Percentiles rank a stretch among this genome's conserved stretches.
phyloP scores from a whole-genome alignment of 208 protist genomes.

The Phytomonas sp. region DNA sequence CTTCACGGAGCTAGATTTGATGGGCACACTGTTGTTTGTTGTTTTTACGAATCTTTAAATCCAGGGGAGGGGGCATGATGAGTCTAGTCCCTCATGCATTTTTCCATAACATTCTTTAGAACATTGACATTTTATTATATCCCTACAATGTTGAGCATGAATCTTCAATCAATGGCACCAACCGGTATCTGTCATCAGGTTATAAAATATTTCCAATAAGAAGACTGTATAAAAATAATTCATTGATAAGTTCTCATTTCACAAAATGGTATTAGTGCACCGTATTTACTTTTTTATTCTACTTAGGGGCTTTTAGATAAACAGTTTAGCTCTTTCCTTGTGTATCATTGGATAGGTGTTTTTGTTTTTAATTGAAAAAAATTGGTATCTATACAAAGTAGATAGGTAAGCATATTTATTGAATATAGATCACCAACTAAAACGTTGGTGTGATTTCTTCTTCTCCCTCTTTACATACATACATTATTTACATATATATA shows the following conservation, averaged over 20 bases:
- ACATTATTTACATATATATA: neutral
- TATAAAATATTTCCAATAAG: neutral
- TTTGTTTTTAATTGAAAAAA: neutral
- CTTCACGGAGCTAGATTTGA: constrained; percentile 58
- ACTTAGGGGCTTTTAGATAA: neutral
- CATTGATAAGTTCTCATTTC: neutral
- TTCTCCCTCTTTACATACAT: neutral
- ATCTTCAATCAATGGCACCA: neutral
- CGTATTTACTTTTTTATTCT: neutral
- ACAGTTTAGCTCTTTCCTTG: neutral
- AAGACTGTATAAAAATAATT: neutral
- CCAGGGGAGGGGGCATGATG: neutral
- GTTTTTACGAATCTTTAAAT: constrained; percentile 25
- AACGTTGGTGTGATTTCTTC: neutral
- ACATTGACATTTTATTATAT: neutral
- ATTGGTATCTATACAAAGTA: neutral
- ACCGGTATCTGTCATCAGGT: neutral
- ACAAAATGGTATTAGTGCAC: neutral
- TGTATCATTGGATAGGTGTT: neutral
- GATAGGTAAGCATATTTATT: neutral
- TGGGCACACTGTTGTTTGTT: constrained; percentile 45
- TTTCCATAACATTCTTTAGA: neutral
- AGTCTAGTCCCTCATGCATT: neutral
- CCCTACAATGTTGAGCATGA: neutral
- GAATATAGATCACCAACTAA: neutral